Base-by-base conservation (phyloP, 75 land plant genomes). In the Isoetes taiwanensis region DNA sequence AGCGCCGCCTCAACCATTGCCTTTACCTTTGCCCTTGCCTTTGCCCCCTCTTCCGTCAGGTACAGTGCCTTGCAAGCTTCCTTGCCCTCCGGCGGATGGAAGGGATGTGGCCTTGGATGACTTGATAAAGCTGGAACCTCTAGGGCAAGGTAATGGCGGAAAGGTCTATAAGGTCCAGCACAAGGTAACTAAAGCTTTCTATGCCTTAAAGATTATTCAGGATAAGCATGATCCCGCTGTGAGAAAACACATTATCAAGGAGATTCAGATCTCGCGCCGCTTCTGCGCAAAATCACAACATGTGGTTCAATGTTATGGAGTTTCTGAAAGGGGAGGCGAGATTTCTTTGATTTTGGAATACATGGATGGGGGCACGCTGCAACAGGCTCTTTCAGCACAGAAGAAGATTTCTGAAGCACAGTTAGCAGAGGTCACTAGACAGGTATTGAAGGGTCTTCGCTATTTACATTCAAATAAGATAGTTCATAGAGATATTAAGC, bases 401-500 rank as follows among this genome's bases (percentile, higher is more conserved):
- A 32, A 37, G 3, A 41, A 12, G 6, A 35, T 72, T 55, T 29
- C 72, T 32, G 86, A 82, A 48, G 41, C 52, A 0, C 2, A 10
- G 0, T 65, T 82, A 3, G 48, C 79, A 0, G 56, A 46, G 58
- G 63, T 70, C 2, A 64, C 83, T 1, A 37, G 60, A 6, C 79
- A 82, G 70, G 28, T 75, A 3, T 31, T 80, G 12, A 11, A 40
- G 23, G 82, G 82, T 0, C 59, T 79, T 8, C 19, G 24, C 1
- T 72, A 79, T 57, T 73, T 87, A 23, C 94, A 87, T 72, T 34
- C 66, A 17, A 39, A 75, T n/a, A 63, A 58, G 34, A 87, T 87
- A 62, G 94, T 87, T 6, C 94, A 87, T 71, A 74, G 94, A 14
- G 94, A 87, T 72, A 87, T 87, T 41, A 87, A 87, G 50, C 87